Evolutionary conservation across 805 yeast species (phyloP).

Genomic region (Candida silvatica): DNA sequence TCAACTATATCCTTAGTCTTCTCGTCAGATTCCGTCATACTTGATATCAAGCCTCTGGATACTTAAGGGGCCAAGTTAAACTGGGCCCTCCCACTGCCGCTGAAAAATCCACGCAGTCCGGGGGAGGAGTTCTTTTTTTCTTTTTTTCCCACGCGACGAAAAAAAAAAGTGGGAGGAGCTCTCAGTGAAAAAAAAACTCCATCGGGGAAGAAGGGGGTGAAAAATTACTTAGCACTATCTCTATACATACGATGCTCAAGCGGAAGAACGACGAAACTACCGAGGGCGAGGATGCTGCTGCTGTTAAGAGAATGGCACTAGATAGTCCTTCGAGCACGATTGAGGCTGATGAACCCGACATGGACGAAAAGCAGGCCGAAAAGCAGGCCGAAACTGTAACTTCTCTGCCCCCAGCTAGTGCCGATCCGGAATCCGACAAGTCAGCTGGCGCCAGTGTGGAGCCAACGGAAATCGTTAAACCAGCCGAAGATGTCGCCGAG

Average conservation of each 20-base stretch:
- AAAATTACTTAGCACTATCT: neutral
- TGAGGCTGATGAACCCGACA: slow-evolving; percentile 32
- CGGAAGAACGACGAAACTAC: slow-evolving; percentile 70
- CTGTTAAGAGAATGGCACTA: slow-evolving; percentile 61
- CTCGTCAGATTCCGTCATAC: neutral
- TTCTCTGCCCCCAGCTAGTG: neutral
- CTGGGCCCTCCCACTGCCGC: too few relatives aligned
- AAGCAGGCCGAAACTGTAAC: neutral
- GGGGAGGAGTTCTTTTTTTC: too few relatives aligned
- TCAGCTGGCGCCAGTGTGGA: too few relatives aligned
- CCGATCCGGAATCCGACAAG: neutral
- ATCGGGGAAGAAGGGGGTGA: neutral
- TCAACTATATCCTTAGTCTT: neutral
- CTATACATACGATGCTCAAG: slow-evolving; percentile 34
- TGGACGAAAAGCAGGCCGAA: too few relatives aligned
- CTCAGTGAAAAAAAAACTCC: neutral
- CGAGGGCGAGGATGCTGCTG: slow-evolving; percentile 37
- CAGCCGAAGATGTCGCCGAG: too few relatives aligned
- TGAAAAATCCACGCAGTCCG: too few relatives aligned
- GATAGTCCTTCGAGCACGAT: slow-evolving; percentile 42
- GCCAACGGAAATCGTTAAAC: too few relatives aligned
- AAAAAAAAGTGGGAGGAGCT: neutral
- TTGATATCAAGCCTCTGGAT: too few relatives aligned
- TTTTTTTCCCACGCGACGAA: too few relatives aligned
- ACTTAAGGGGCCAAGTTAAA: too few relatives aligned